Percentiles rank a stretch among this genome's conserved stretches.
These are phyloP conservation scores for Ophiorrhiza pumila DNA, from an alignment of 257 asterid genomes.

Conservation along the genomic window DNA sequence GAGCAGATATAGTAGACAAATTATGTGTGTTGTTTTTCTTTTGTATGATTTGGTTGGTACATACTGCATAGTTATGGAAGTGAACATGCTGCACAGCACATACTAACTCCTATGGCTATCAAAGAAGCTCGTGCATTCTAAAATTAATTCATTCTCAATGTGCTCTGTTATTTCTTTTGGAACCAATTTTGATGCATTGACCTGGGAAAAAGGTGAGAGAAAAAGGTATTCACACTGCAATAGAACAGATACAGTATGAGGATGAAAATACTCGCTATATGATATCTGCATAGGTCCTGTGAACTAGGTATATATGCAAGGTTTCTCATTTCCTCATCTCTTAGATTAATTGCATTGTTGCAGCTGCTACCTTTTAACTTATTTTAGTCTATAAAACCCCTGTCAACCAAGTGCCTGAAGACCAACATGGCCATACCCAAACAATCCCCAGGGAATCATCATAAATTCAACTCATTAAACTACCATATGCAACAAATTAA, in stretches of 20 bases:
- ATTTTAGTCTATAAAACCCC: neutral
- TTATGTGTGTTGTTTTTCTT: no score
- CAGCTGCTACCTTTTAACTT: neutral
- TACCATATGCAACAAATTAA: no score
- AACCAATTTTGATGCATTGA: slow-evolving; percentile 86
- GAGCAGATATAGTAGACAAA: neutral
- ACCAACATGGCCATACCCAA: no score
- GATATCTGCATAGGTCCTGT: slow-evolving; percentile 95
- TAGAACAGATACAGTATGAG: slow-evolving; percentile 95
- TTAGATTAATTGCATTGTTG: neutral
- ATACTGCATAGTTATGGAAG: neutral
- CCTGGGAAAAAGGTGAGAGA: slow-evolving; percentile 93
- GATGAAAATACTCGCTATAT: slow-evolving; percentile 96
- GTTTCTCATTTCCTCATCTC: slow-evolving; percentile 1
- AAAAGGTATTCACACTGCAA: slow-evolving; percentile 57
- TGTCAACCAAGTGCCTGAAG: neutral
- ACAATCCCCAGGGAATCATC: no score
- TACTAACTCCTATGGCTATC: neutral
- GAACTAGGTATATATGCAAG: slow-evolving; percentile 74
- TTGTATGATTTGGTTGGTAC: neutral
- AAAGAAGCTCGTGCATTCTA: neutral
- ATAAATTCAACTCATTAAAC: no score
- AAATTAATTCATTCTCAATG: neutral
- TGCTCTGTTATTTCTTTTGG: slow-evolving; percentile 27
- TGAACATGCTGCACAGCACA: slow-evolving; percentile 4